Percentiles rank a stretch among this genome's conserved stretches.
phyloP scores from a whole-genome alignment of 495 filamentous ascomycete genomes.

The Podospora conica region DNA sequence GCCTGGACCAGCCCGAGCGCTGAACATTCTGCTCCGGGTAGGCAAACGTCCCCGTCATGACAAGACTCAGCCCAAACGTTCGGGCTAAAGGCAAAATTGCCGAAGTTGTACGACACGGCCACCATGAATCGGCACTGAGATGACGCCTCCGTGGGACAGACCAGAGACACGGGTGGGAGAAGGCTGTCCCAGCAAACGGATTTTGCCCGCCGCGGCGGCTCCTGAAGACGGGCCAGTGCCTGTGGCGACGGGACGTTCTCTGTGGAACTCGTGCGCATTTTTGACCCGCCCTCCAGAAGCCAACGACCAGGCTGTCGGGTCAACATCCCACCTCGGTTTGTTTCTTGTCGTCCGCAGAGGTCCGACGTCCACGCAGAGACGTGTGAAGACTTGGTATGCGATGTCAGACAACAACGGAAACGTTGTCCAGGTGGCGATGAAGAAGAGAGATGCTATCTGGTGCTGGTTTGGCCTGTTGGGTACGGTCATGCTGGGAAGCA shows the following conservation, averaged over 20 bases:
- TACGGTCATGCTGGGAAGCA: not conserved
- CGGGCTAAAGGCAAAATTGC: not conserved
- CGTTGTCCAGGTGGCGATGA: not conserved
- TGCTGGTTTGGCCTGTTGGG: not conserved
- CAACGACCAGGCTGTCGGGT: conserved; percentile 30
- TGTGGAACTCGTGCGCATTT: not conserved
- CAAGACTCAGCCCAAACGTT: not conserved
- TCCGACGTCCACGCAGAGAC: not conserved
- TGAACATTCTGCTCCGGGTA: not conserved
- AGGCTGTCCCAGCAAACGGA: not conserved
- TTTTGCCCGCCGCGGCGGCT: not conserved
- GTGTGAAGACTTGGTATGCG: not conserved
- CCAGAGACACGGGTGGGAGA: not conserved
- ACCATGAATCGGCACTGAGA: not conserved
- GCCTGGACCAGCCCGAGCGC: not conserved
- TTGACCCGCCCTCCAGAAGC: not conserved
- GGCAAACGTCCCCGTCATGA: not conserved
- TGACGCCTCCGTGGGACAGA: not conserved
- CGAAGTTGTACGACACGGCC: not conserved
- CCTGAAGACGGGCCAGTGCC: not conserved
- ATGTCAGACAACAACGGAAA: not conserved
- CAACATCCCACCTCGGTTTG: not conserved
- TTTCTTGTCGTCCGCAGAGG: not conserved
- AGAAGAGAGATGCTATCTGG: not conserved
- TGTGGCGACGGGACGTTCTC: not conserved